phyloP scores from a whole-genome alignment of 352 stramenopile species.

The Pythium brassicae region DNA sequence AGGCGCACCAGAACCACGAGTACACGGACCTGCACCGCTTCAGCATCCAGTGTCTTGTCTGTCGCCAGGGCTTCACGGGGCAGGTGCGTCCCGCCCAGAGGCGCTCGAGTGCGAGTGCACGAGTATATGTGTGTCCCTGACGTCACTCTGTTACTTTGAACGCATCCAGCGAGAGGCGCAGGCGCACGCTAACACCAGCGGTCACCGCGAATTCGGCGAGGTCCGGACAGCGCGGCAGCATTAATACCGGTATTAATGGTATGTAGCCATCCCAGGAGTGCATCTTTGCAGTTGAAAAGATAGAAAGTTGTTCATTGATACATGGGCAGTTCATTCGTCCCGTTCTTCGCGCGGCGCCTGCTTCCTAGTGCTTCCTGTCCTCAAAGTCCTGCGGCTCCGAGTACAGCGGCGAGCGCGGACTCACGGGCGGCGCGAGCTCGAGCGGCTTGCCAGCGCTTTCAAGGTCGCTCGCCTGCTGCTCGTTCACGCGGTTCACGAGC shows the following conservation, averaged over 20 bases:
- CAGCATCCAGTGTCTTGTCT: conserved; percentile 69
- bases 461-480: conserved; percentile 7
- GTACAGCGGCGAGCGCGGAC: conserved; percentile 5
- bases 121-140: background rate
- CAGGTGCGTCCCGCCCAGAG: conserved; percentile 28
- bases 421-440: conserved; percentile 15
- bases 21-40: conserved; percentile 75
- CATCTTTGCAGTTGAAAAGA: no score
- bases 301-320: no score
- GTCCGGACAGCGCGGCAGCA: conserved; percentile 16
- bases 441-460: conserved; percentile 10
- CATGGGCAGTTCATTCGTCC: no score
- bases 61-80: conserved; percentile 56
- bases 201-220: conserved; percentile 78
- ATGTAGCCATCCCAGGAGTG: no score
- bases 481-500: background rate
- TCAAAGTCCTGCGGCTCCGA: conserved; percentile 15
- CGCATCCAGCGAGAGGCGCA: conserved; percentile 46
- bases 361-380: conserved; percentile 24
- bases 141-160: no score
- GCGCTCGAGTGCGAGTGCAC: conserved; percentile 1
- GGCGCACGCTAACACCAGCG: conserved; percentile 51
- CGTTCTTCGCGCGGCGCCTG: no score
- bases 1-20: conserved; percentile 82
- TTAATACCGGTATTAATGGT: background rate